phyloP scores from a whole-genome alignment of 306 rosid species.

The Psophocarpus tetragonolobus region DNA sequence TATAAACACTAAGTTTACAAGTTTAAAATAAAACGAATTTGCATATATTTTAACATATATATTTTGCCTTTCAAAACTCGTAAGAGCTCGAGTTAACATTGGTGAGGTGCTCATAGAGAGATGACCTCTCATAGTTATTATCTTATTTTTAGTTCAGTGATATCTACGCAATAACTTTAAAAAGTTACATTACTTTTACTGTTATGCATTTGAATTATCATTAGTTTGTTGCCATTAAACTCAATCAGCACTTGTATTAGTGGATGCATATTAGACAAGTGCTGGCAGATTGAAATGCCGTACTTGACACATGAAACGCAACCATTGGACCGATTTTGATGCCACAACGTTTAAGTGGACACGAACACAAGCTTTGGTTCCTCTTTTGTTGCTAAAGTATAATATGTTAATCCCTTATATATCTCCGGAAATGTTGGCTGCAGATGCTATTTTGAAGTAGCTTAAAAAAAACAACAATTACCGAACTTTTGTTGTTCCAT shows the following conservation, averaged over 20 bases:
- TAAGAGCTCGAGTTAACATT: too few relatives aligned
- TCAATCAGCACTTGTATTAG: background rate
- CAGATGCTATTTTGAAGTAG: background rate
- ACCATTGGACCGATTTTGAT: slow-evolving; percentile 9
- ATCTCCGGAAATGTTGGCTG: background rate
- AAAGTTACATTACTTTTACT: background rate
- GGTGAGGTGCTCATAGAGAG: background rate
- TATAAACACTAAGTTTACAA: too few relatives aligned
- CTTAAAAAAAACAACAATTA: background rate
- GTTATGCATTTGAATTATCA: background rate
- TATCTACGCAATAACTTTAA: background rate
- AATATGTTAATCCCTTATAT: background rate
- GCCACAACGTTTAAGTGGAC: slow-evolving; percentile 5
- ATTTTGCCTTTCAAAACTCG: too few relatives aligned
- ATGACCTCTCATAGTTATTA: background rate
- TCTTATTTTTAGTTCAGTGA: background rate
- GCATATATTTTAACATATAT: too few relatives aligned
- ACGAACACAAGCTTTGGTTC: background rate
- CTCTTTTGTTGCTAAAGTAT: background rate
- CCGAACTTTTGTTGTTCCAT: background rate
- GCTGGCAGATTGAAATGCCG: background rate
- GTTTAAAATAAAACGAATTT: too few relatives aligned
- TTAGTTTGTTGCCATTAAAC: slow-evolving; percentile 3
- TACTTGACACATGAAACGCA: background rate
- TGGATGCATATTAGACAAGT: slow-evolving; percentile 15